Evolutionary conservation across 2,329 filamentous ascomycete genomes (phyloP).

Genomic region (Paraphaeosphaeria sporulosa): DNA sequence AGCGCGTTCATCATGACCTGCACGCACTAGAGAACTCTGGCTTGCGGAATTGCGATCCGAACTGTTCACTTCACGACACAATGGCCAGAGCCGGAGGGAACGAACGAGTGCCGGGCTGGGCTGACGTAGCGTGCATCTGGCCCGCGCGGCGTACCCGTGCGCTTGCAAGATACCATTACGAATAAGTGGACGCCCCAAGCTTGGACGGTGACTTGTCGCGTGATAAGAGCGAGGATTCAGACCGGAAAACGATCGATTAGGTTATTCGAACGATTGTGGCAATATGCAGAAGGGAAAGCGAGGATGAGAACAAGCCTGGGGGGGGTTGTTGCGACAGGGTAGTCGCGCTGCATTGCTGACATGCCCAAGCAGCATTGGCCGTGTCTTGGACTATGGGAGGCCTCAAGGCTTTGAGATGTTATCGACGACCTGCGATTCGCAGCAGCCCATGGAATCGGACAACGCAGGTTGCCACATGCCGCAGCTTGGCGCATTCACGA

Average conservation of each 20-base stretch:
- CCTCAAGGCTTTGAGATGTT: neutral
- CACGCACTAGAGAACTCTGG: neutral
- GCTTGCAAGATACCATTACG: slow-evolving; percentile 3
- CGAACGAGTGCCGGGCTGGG: neutral
- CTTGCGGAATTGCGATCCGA: neutral
- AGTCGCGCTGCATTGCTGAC: slow-evolving; percentile 1
- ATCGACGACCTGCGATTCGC: neutral
- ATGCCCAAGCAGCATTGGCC: neutral
- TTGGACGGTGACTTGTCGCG: neutral
- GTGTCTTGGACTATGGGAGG: neutral
- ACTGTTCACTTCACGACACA: neutral
- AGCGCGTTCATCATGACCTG: neutral
- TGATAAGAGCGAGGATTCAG: neutral
- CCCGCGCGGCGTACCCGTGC: slow-evolving; percentile 5
- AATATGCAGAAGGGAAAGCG: neutral
- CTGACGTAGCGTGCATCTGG: slow-evolving; percentile 3
- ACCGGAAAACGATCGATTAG: neutral
- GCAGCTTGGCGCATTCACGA: neutral
- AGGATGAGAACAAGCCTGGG: neutral
- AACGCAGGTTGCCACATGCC: neutral
- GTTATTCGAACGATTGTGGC: neutral
- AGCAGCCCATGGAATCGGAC: neutral
- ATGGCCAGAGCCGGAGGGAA: neutral
- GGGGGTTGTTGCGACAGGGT: neutral
- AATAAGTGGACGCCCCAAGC: neutral